phyloP scores from a whole-genome alignment of 805 yeast species.

The Candida nemodendra region DNA sequence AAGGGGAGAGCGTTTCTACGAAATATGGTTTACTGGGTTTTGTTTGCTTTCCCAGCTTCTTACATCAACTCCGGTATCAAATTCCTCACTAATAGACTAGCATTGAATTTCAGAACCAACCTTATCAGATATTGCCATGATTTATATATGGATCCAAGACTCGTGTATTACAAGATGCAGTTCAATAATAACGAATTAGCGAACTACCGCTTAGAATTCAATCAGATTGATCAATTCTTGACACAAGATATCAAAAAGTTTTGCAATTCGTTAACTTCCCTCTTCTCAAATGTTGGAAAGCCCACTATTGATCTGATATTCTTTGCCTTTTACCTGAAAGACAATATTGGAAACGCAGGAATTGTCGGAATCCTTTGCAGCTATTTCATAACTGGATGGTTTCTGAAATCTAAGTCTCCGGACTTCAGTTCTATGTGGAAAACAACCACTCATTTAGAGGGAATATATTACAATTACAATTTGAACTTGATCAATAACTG shows the following conservation, averaged over 20 bases:
- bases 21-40: constrained; percentile 82
- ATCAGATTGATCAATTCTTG: constrained; percentile 82
- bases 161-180: constrained; percentile 80
- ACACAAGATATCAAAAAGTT: constrained; percentile 82
- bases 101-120: constrained; percentile 81
- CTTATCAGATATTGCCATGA: constrained; percentile 87
- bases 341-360: constrained; percentile 85
- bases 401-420: constrained; percentile 75
- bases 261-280: constrained; percentile 74
- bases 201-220: constrained; percentile 37
- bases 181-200: constrained; percentile 45
- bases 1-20: constrained; percentile 70
- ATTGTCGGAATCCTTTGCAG: constrained; percentile 77
- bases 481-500: constrained; percentile 81
- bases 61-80: constrained; percentile 90
- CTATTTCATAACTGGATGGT: constrained; percentile 74
- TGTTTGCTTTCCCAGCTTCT: constrained; percentile 89
- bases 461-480: constrained; percentile 84
- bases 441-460: constrained; percentile 74
- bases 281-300: constrained; percentile 87
- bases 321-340: constrained; percentile 79
- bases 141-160: constrained; percentile 73
- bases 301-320: constrained; percentile 85
- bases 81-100: constrained; percentile 69
- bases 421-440: constrained; percentile 79